Conservation (phyloP, 306 rosid species). For the Carpinus viminea region DNA sequence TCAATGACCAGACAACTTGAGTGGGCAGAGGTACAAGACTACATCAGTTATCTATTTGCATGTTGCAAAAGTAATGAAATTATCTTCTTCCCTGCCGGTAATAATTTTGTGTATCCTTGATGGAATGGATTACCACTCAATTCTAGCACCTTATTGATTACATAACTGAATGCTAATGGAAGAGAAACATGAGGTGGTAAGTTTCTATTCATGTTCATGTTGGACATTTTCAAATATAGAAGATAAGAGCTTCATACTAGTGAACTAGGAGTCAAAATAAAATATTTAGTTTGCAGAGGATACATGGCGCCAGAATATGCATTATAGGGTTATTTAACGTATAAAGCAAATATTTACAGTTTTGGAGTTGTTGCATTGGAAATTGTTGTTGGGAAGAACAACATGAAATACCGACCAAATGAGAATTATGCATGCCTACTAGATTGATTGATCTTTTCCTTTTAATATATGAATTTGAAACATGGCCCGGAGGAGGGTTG, state of each 20-base stretch:
- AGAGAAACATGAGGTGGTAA: not conserved
- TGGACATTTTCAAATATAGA: not conserved
- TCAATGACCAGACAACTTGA: not conserved
- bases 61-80: not conserved
- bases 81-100: not conserved
- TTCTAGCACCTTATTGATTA: too few relatives aligned
- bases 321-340: conserved; percentile 53
- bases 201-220: conserved; percentile 3
- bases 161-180: not conserved
- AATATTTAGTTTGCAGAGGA: conserved; percentile 44
- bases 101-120: too few relatives aligned
- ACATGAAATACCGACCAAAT: conserved; percentile 36
- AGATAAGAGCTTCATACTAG: not conserved
- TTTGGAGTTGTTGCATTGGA: conserved; percentile 64
- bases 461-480: not conserved
- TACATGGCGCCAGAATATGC: conserved; percentile 85
- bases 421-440: conserved; percentile 59
- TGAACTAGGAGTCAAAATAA: not conserved
- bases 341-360: conserved; percentile 67
- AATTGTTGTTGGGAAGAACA: conserved; percentile 47
- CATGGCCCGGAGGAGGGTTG: not conserved
- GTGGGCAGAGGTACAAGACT: not conserved
- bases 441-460: conserved; percentile 32
- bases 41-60: not conserved
- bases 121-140: too few relatives aligned